Evolutionary conservation across 2,329 filamentous ascomycete species (phyloP).

Genomic region (Fusarium papillatum): DNA sequence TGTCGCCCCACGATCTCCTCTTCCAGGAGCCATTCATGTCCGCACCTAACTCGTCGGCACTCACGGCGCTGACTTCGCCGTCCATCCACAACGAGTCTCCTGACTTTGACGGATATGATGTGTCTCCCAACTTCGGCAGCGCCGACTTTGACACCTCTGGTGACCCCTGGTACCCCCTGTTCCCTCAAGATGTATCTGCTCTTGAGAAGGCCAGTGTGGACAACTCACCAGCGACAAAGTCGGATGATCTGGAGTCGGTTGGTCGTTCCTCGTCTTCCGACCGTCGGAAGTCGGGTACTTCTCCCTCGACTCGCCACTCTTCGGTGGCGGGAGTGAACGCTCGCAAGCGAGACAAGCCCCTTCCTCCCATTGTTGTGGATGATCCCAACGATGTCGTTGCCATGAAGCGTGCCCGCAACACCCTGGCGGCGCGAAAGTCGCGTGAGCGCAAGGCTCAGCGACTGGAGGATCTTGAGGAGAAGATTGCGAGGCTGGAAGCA

Average conservation of each 20-base stretch:
- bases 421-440: conserved; percentile 93
- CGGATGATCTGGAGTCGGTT: conserved; percentile 64
- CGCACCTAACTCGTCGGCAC: conserved; percentile 83
- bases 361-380: conserved; percentile 82
- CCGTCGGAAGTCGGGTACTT: conserved; percentile 61
- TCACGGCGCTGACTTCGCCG: conserved; percentile 89
- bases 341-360: conserved; percentile 84
- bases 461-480: conserved; percentile 80
- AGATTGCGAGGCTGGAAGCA: conserved; percentile 77
- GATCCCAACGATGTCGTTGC: conserved; percentile 83
- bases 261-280: conserved; percentile 54
- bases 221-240: conserved; percentile 57
- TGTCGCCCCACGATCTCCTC: conserved; percentile 87
- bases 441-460: conserved; percentile 87
- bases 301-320: conserved; percentile 72
- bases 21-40: conserved; percentile 79
- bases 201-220: conserved; percentile 48
- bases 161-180: conserved; percentile 80
- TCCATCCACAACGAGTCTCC: conserved; percentile 85
- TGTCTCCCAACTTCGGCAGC: conserved; percentile 81
- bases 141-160: conserved; percentile 67
- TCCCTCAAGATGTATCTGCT: conserved; percentile 64
- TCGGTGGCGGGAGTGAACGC: conserved; percentile 78
- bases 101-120: conserved; percentile 80
- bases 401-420: conserved; percentile 94